These are phyloP conservation scores for Ceratorhiza oryzae-sativae DNA, from an alignment of 1,284 basidiomycete species.

Conservation along the genomic window DNA sequence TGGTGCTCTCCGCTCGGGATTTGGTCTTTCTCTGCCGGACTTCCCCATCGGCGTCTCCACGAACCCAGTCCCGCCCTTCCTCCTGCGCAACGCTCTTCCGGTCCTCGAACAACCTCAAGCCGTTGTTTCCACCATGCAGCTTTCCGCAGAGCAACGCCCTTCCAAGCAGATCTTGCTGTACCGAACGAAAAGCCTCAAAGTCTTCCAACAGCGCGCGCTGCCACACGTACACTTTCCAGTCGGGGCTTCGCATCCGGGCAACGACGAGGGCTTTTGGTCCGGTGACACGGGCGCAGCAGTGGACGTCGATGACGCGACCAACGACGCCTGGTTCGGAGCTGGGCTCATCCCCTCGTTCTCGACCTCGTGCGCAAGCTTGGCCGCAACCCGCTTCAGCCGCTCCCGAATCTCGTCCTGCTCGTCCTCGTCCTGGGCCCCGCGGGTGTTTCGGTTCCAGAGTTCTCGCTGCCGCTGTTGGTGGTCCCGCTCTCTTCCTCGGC, in stretches of 20 bases:
- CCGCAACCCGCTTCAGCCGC: slow-evolving; percentile 29
- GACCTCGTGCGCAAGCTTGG: slow-evolving; percentile 44
- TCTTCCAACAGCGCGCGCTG: slow-evolving; percentile 39
- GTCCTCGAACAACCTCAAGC: slow-evolving; percentile 27
- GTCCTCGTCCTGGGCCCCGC: slow-evolving; percentile 32
- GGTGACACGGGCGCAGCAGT: neutral
- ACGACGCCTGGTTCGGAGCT: neutral
- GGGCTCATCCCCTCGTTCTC: slow-evolving; percentile 33
- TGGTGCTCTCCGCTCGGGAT: neutral
- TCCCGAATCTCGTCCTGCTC: slow-evolving; percentile 38
- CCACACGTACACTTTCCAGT: slow-evolving; percentile 36
- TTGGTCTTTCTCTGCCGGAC: slow-evolving; percentile 1
- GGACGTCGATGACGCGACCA: neutral
- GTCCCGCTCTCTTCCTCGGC: neutral
- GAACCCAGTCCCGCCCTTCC: slow-evolving; percentile 22
- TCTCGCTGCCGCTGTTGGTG: neutral
- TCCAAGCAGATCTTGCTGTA: slow-evolving; percentile 43
- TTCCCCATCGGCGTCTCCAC: neutral
- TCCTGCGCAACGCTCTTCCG: slow-evolving; percentile 30
- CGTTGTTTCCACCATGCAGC: slow-evolving; percentile 33
- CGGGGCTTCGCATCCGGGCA: too few relatives aligned
- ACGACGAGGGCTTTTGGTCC: neutral
- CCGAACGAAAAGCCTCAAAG: slow-evolving; percentile 40
- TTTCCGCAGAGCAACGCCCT: slow-evolving; percentile 42
- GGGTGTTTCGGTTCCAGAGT: neutral